A percentile compares a stretch with the other conserved stretches of the same genome.
These are phyloP conservation scores for bread wheat (Triticum aestivum) DNA, from an alignment of 176 grass and related monocot species.

Conservation along the genomic window IWGSC_CS_RefSeq_v2.1 NC_057801.1:780106836-780107335, in stretches of 20 bases:
- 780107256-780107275: no score
- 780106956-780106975: background rate
- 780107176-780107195: no score
- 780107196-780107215: no score
- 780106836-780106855: no score
- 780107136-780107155: background rate
- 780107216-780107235: no score
- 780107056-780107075: no score
- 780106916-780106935: background rate
- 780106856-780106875: background rate
- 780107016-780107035: no score
- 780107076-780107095: background rate
- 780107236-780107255: no score
- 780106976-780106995: background rate
- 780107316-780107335: slow-evolving; percentile 17
- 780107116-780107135: background rate
- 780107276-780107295: no score
- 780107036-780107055: no score
- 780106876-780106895: background rate
- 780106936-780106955: background rate
- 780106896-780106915: background rate
- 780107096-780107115: background rate
- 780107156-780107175: no score
- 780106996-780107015: no score
- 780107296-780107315: background rate